Base-by-base conservation (phyloP, 768 basidiomycete genomes). In the Lactarius quietus region DNA sequence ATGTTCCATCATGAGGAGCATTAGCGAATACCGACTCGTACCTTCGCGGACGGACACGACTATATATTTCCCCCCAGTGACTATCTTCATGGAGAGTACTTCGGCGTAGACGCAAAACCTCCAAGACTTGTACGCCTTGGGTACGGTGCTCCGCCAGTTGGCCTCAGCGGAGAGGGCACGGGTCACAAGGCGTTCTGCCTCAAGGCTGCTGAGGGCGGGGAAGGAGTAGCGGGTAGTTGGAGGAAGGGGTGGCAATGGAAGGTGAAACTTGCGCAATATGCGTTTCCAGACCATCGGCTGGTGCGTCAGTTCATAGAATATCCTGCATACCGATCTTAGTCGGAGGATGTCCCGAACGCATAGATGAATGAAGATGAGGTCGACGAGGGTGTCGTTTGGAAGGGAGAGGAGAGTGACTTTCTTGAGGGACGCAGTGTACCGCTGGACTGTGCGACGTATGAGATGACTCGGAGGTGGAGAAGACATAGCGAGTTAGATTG, bases 1-100 rank as follows among this genome's bases (percentile, higher is more conserved):
- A 64, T 70, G 69, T 14, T 70, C 69, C 69, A 69, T 62, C 69
- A 70, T 58, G 28, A 65, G 53, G 20, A 70, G 61, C 51, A 62
- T 39, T 6, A 70, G 26, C 38, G 63, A 68, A 58, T 70, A 70
- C 23, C 56, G 60, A 38, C 58, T 61, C 31, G 31, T 35, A 3
- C 57, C 55, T 54, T 60, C 59, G 15, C 68, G 60, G 26, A 69
- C 52, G 8, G 69, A 68, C 7, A 61, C 67, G 29, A 69, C 58
- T 29, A 70, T 15, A 28, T 68, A 69, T 55, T 70, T 64, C 10
- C 69, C 69, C 6, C 69, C 69, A 10, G 69, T 67, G n/a, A 69
- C 57, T 58, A 70, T 61, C 51, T 70, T 70, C 59, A 69, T 63
- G 31, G 67, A 65, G 31, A 66, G 41, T 23, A 70, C 59, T 20